phyloP scores from a whole-genome alignment of 176 grass and related monocot species.

The Carex parvula region DNA sequence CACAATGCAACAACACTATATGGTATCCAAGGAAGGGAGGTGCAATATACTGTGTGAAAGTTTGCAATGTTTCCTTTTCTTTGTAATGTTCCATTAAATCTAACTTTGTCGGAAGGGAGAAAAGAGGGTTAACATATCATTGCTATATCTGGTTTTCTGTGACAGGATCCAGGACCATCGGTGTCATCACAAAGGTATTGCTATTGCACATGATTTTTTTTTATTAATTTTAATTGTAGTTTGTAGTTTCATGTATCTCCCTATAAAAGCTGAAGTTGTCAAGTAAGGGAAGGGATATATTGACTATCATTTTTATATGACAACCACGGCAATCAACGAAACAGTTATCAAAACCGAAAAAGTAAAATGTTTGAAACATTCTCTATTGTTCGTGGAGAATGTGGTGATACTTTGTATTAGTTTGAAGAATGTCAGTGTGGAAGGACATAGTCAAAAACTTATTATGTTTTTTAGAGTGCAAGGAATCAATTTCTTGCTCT shows the following conservation, averaged over 20 bases:
- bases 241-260: neutral
- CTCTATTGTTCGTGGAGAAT: neutral
- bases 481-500: neutral
- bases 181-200: slow-evolving; percentile 95
- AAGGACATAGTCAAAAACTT: neutral
- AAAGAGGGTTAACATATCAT: neutral
- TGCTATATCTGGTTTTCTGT: slow-evolving; percentile 24
- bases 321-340: neutral
- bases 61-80: slow-evolving; percentile 12
- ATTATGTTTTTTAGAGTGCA: neutral
- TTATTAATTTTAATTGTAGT: neutral
- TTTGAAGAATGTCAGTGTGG: neutral
- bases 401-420: neutral
- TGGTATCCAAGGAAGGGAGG: neutral
- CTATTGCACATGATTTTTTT: neutral
- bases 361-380: neutral
- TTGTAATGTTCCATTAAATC: neutral
- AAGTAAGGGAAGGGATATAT: neutral
- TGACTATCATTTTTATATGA: neutral
- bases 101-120: neutral
- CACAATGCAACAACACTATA: neutral
- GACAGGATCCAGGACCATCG: slow-evolving; percentile 81
- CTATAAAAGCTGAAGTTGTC: neutral
- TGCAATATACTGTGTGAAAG: neutral
- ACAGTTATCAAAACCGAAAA: neutral